Percentiles rank a stretch among this genome's conserved stretches.
Evolutionary conservation across 2,329 filamentous ascomycete genomes (phyloP).

Genomic region (Elsinoe arachidis): DNA sequence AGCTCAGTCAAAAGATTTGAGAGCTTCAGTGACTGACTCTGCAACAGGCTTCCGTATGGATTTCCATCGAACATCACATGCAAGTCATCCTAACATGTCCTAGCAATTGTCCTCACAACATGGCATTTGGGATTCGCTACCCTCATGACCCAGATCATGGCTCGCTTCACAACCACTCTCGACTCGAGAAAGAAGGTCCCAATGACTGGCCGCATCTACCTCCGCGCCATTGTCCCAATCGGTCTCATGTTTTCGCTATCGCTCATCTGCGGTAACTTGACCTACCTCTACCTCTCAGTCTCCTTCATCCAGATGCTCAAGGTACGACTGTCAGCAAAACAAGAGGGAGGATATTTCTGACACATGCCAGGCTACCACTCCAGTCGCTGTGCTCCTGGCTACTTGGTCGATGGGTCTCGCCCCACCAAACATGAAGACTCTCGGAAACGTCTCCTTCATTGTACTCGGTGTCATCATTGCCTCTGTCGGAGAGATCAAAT

Average conservation of each 20-base stretch:
- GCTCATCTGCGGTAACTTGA: conserved; percentile 21
- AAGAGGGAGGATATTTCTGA: background rate
- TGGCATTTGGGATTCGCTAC: conserved; percentile 23
- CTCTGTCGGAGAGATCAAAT: conserved; percentile 20
- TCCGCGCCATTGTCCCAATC: conserved; percentile 22
- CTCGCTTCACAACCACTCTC: conserved; percentile 19
- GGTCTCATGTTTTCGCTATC: conserved; percentile 20
- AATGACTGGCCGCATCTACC: conserved; percentile 21
- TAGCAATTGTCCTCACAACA: conserved; percentile 20
- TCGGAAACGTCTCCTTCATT: conserved; percentile 21
- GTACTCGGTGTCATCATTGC: conserved; percentile 20
- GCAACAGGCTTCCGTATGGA: conserved; percentile 38
- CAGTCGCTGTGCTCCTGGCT: conserved; percentile 19
- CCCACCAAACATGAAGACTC: conserved; percentile 16
- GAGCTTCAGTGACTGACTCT: background rate
- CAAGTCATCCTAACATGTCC: conserved; percentile 30
- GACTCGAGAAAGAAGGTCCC: conserved; percentile 21
- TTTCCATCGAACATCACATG: conserved; percentile 20
- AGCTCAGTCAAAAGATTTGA: background rate
- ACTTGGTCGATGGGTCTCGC: conserved; percentile 18
- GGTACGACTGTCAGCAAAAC: background rate
- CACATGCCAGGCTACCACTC: conserved; percentile 16
- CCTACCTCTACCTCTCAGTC: conserved; percentile 22
- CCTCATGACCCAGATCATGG: conserved; percentile 21
- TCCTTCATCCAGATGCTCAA: conserved; percentile 25